A percentile compares a stretch with the other conserved stretches of the same genome.
Evolutionary conservation across 139 green algal genomes (phyloP).

Genomic region (Chlorella vulgaris): DNA sequence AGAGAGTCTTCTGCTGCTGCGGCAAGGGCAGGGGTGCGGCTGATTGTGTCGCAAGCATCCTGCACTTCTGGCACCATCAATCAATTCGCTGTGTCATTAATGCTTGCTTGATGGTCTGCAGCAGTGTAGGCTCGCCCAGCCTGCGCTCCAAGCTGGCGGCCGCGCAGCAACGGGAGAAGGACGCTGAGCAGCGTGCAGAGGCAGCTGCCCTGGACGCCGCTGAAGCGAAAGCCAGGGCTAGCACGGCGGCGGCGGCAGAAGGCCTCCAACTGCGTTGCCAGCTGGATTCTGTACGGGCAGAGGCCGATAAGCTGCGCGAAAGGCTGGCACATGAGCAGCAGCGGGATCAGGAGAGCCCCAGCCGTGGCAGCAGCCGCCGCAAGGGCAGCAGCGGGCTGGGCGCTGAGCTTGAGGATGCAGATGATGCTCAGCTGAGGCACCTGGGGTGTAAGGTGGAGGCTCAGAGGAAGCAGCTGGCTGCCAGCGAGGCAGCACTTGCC

Average conservation of each 20-base stretch:
- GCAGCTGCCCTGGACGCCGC: neutral
- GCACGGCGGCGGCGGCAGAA: neutral
- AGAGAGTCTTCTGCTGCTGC: neutral
- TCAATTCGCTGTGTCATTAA: neutral
- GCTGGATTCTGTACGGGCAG: conserved; percentile 7
- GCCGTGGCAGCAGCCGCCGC: neutral
- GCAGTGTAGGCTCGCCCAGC: neutral
- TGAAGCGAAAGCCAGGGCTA: too few species aligned
- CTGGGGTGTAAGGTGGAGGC: conserved; percentile 1
- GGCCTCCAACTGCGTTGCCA: neutral
- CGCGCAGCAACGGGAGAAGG: neutral
- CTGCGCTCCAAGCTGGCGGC: neutral
- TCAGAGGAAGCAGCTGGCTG: neutral
- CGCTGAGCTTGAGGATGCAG: conserved; percentile 8
- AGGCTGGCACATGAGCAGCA: neutral
- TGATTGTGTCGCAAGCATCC: neutral
- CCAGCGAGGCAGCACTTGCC: neutral
- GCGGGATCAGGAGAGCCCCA: neutral
- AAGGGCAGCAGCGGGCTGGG: neutral
- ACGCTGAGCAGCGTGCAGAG: conserved; percentile 14
- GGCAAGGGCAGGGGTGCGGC: too few species aligned
- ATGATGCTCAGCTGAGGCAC: neutral
- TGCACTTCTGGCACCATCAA: neutral
- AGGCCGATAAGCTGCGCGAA: conserved; percentile 16
- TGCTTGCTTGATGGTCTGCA: neutral